A percentile compares a stretch with the other conserved stretches of the same genome.
Conservation (phyloP, 768 basidiomycete genomes). For the Tylopilus sp. region DNA sequence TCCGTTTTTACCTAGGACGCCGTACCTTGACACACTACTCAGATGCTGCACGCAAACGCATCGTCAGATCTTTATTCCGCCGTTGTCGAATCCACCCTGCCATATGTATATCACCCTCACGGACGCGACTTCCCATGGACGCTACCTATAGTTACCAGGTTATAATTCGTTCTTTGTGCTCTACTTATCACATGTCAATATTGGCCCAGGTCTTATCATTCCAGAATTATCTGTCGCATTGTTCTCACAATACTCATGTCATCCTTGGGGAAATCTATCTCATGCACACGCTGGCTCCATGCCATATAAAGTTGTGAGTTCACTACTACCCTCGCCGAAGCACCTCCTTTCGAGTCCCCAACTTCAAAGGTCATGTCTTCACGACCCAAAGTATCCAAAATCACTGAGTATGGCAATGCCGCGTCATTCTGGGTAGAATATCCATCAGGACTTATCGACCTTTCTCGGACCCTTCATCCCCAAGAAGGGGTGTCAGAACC, state of each 20-base stretch:
- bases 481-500: conserved; percentile 26
- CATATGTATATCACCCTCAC: conserved; percentile 19
- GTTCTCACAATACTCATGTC: background rate
- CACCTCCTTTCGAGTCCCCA: background rate
- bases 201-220: background rate
- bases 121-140: conserved; percentile 17
- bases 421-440: conserved; percentile 67
- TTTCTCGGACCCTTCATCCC: conserved; percentile 48
- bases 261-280: background rate
- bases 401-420: conserved; percentile 53
- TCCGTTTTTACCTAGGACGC: conserved; percentile 1
- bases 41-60: conserved; percentile 14
- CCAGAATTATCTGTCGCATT: conserved; percentile 1
- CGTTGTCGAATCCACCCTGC: conserved; percentile 10
- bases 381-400: conserved; percentile 41
- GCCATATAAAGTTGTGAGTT: conserved; percentile 9
- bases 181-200: conserved; percentile 7
- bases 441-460: conserved; percentile 58
- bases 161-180: background rate
- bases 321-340: background rate
- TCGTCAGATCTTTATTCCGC: conserved; percentile 7
- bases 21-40: conserved; percentile 12
- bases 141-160: conserved; percentile 5
- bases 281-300: background rate
- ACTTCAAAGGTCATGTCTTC: conserved; percentile 34